Base-by-base conservation (phyloP, 768 basidiomycete species). In the Rhizopogon vesiculosus region DNA sequence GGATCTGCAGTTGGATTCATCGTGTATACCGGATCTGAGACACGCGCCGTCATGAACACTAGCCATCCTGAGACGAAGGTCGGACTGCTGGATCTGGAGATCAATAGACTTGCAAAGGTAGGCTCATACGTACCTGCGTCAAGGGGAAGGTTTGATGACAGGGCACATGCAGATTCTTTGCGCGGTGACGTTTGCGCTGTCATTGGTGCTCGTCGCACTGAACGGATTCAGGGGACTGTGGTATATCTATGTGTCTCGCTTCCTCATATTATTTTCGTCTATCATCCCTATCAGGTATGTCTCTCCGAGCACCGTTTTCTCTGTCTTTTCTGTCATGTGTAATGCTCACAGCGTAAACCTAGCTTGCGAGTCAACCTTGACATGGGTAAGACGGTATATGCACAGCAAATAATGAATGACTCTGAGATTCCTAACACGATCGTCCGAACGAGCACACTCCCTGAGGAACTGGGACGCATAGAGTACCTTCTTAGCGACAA, bases 331-430 rank as follows among this genome's bases (percentile, higher is more conserved):
- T 15, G 31, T 44, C 42, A 16, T 13, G 12, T 25, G 7, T 16
- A 13, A 25, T 42, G 33, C 18, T 45, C 31, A 25, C 55, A 60
- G 16, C 56, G 33, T 1, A 44, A 18, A 52, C 33, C 0, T 67
- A 98, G 95, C 78, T 76, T 99, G 54, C 90, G 97, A n/a, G 96
- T 99, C 52, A 99, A 99, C 63, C 80, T 99, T 52, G 97, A 99
- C 70, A 98, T 99, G 95, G 97, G 97, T 55, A 99, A 99, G 74
- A 98, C 95, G 1, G 90, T 98, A 42, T 99, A 99, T 63, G 94
- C 93, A 0, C 87, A 90, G 42, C 91, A 94, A 61, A 98, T 98
- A 55, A 93, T 95, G 87, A 87, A 83, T 51, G 97, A 98, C 72
- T 66, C 62, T 44, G 93, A 98, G 71, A 99, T 99, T 61, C 93